phyloP scores from a whole-genome alignment of 148 eudicot genomes.

The Rhododendron molle region DNA sequence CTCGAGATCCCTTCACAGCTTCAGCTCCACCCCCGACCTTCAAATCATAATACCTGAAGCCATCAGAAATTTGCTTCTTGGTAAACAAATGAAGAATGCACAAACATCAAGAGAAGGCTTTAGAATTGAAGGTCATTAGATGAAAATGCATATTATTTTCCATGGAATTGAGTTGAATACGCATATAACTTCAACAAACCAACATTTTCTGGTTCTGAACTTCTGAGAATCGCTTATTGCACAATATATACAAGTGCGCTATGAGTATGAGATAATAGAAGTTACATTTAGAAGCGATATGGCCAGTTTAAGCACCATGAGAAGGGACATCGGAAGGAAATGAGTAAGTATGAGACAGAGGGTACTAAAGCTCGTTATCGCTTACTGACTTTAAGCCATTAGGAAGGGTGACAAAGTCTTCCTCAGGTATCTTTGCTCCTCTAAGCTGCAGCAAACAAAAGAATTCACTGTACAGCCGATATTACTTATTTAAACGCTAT shows the following conservation, averaged over 20 bases:
- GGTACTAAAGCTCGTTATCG: background rate
- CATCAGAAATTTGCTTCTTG: slow-evolving; percentile 9
- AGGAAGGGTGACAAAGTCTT: slow-evolving; percentile 69
- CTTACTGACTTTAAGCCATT: slow-evolving; percentile 86
- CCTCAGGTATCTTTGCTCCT: slow-evolving; percentile 84
- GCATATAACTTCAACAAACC: background rate
- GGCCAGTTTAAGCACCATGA: background rate
- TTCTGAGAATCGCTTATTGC: background rate
- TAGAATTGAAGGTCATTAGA: background rate
- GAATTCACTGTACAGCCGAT: slow-evolving; percentile 1
- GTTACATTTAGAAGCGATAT: background rate
- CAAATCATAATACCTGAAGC: slow-evolving; percentile 78
- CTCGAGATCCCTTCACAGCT: slow-evolving; percentile 98
- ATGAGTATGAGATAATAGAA: background rate
- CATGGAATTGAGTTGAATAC: background rate
- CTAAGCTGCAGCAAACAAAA: slow-evolving; percentile 59
- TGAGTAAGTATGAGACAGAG: background rate
- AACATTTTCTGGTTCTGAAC: background rate
- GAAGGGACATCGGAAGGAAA: background rate
- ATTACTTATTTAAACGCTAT: background rate
- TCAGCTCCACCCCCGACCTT: slow-evolving; percentile 76
- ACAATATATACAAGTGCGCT: background rate
- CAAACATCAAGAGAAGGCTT: background rate
- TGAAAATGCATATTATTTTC: background rate
- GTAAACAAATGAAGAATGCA: background rate